Evolutionary conservation across 306 rosid genomes (phyloP), one percentile per base, ranked within the genome.

Genomic region (Cucurbita argyrosperma): DNA sequence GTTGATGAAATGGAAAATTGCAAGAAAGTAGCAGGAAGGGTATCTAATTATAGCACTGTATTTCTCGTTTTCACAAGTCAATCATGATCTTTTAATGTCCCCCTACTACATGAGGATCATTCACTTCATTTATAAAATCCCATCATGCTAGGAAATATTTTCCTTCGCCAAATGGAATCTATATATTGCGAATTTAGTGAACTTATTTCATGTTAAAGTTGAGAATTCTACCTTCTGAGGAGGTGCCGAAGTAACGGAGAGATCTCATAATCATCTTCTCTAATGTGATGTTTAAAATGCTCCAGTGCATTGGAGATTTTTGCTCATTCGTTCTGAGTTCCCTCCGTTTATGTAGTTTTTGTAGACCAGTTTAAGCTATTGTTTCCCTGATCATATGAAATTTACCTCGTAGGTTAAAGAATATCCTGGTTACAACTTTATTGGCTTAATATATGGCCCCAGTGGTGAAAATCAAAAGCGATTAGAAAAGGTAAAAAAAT

Each of bases 381-480:
- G 18, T 74, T 58, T 30, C 42, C 8, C 38, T 76, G 80, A 23
- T 43, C 72, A 43, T 74, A 62, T 80, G 80, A 57, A 72, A 54
- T 80, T 80, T 50, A 71, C 53, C 75, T 68, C 83, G 49, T 88
- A 94, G 99, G 92, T 91, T 74, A 89, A 86, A 77, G 87, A 84
- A 63, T 85, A 85, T 88, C 96, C 97, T 46, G 86, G 87, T 30
- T 84, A 82, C 84, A 93, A 89, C 82, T 87, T 93, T 84, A 61
- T 88, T 79, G 84, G 87, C 75, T 84, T 90, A 60, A 85, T 93
- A 84, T 84, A 79, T 77, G 98, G 98, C 55, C 82, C 88, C 40
- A 88, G 81, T 81, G 91, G 96, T 76, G 96, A 93, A 76, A 93
- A 89, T 79, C 87, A 87, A 80, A 93, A 85, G 87, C 95, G 80